Base-by-base conservation (phyloP, 495 filamentous ascomycete genomes). In the Opeltia flavorubescens region DNA sequence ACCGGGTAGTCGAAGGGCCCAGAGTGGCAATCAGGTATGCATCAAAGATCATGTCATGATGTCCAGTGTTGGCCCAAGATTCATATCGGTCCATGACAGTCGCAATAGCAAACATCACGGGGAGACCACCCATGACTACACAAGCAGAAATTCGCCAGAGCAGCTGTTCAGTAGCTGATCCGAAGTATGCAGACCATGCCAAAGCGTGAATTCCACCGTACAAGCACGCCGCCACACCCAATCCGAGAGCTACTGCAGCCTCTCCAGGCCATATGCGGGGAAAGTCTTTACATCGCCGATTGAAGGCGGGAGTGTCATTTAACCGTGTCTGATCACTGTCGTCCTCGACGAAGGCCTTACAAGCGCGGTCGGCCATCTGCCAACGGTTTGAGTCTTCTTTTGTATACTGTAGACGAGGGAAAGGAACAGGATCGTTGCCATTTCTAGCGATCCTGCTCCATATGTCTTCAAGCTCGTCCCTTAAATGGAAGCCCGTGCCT, bases 171-270 rank as follows among this genome's bases (percentile, higher is more conserved):
- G 44, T 46, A 0, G 38, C 5, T 1, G 62, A 47, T 1, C 54
- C 51, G 41, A 65, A 66, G 1, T 40, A 13, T 18, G 41, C 56
- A 30, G 56, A 50, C 62, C 62, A 66, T 1, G 50, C 56, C n/a
- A 59, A 20, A 25, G 63, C 20, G 25, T 60, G 62, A 8, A 63
- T 45, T 20, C 44, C 50, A 7, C 48, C 41, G 23, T 59, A 61
- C 3, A 55, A 6, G 0, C 61, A 13, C 0, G 51, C 39, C 1
- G 55, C 52, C 8, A 47, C 42, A 21, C 20, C 36, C 18, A 62
- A 49, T 1, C 45, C 21, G 18, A 55, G 51, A 35, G 21, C 11
- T 7, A 41, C 6, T 2, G 8, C 4, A 25, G 13, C 0, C 1
- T 40, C 2, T 0, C 4, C 6, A 13, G 20, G 11, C 9, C 30